Evolutionary conservation across 176 grass and related monocot genomes (phyloP).

Genomic region (Bolboschoenus planiculmis): DNA sequence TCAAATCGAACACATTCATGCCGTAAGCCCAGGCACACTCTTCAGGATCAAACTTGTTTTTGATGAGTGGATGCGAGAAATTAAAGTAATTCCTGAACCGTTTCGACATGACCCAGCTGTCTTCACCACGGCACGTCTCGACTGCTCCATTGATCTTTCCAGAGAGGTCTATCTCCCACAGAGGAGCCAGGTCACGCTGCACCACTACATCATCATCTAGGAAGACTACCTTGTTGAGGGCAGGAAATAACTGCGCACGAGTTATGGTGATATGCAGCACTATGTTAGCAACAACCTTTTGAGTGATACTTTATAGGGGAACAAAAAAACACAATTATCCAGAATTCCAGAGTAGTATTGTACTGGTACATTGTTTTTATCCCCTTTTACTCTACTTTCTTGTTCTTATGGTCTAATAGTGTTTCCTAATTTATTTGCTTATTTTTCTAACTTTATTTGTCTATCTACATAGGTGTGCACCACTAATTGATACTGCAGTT

Average conservation of each 20-base stretch:
- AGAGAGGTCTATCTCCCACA: slow-evolving; percentile 84
- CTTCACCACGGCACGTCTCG: slow-evolving; percentile 81
- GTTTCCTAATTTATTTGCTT: neutral
- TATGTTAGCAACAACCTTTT: neutral
- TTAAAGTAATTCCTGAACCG: slow-evolving; percentile 96
- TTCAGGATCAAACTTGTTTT: slow-evolving; percentile 62
- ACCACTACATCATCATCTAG: slow-evolving; percentile 92
- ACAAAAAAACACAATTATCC: neutral
- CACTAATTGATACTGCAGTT: neutral
- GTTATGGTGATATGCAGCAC: neutral
- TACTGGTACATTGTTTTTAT: neutral
- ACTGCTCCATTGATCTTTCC: slow-evolving; percentile 96
- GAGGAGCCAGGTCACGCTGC: slow-evolving; percentile 58
- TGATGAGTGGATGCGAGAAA: slow-evolving; percentile 81
- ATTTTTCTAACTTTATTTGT: neutral
- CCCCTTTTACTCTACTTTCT: neutral
- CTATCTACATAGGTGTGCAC: neutral
- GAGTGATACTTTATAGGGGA: neutral
- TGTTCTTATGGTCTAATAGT: neutral
- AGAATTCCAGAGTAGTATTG: neutral
- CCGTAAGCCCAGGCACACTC: slow-evolving; percentile 99
- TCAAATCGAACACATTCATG: slow-evolving; percentile 94
- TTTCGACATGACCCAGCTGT: slow-evolving; percentile 93
- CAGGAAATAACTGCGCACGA: slow-evolving; percentile 69
- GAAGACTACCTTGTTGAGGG: slow-evolving; percentile 87